Evolutionary conservation across 2,329 filamentous ascomycete species (phyloP).

Genomic region (Fusarium citri): DNA sequence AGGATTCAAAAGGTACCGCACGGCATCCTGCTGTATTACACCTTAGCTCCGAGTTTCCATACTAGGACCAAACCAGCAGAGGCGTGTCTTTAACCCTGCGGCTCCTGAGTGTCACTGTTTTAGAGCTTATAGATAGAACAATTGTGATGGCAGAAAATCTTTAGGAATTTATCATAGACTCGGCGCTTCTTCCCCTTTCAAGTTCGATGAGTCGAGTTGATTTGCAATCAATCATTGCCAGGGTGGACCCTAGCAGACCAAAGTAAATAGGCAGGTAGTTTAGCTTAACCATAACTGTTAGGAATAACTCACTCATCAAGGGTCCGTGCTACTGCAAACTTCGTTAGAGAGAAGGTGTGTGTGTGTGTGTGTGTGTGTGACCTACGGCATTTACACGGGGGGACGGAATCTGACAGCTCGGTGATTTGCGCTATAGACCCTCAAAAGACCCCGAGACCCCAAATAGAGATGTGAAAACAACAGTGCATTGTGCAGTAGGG

Average conservation of each 20-base stretch:
- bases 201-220: constrained; percentile 5
- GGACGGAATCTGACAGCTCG: constrained; percentile 28
- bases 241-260: background rate
- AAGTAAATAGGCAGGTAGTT: background rate
- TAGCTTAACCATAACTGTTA: constrained; percentile 20
- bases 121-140: constrained; percentile 9
- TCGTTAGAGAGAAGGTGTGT: background rate
- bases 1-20: background rate
- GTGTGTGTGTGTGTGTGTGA: constrained; percentile 1
- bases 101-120: background rate
- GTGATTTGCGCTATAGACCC: constrained; percentile 30
- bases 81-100: constrained; percentile 24
- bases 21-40: background rate
- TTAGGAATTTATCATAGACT: constrained; percentile 2
- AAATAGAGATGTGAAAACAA: background rate
- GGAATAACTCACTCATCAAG: constrained; percentile 12
- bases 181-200: constrained; percentile 7
- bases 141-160: constrained; percentile 6
- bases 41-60: constrained; percentile 25
- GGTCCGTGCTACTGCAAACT: constrained; percentile 15
- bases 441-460: constrained; percentile 4
- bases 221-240: constrained; percentile 29
- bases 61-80: constrained; percentile 18
- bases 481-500: background rate
- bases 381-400: constrained; percentile 23